These are phyloP conservation scores for Aspergillus aculeatinus DNA, from an alignment of 2,329 filamentous ascomycete genomes.

Conservation along the genomic window DNA sequence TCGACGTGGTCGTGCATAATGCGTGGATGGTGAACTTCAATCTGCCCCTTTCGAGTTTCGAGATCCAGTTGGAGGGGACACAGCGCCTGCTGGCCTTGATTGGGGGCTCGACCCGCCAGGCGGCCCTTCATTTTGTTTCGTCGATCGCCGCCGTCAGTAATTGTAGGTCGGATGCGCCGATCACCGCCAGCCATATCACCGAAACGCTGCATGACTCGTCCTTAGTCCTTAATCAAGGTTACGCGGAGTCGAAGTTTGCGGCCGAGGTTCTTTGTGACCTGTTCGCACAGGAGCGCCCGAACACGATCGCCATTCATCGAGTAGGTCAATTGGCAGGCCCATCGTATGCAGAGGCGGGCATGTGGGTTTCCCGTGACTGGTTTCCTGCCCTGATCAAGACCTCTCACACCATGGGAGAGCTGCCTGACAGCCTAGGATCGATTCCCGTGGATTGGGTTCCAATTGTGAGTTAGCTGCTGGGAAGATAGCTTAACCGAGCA, in stretches of 20 bases:
- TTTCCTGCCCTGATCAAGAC: constrained; percentile 4
- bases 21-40: constrained; percentile 1
- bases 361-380: constrained; percentile 8
- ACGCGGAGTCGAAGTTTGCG: constrained; percentile 6
- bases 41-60: not conserved
- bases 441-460: constrained; percentile 10
- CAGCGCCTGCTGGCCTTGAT: not conserved
- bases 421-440: not conserved
- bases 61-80: not conserved
- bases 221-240: not conserved
- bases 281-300: not conserved
- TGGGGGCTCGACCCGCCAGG: not conserved
- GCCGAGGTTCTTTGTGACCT: not conserved
- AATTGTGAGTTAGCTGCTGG: not conserved
- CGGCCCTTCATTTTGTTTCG: constrained; percentile 2
- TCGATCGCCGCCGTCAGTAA: constrained; percentile 1
- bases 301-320: not conserved
- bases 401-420: not conserved
- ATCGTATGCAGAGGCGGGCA: not conserved
- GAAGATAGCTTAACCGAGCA: no score
- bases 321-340: constrained; percentile 9
- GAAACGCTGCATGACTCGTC: constrained; percentile 1
- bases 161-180: not conserved
- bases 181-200: not conserved
- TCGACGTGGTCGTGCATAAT: not conserved